Evolutionary conservation across 2,329 filamentous ascomycete species (phyloP), one percentile per base, ranked within the genome.

Genomic region (Sclerotinia minor): DNA sequence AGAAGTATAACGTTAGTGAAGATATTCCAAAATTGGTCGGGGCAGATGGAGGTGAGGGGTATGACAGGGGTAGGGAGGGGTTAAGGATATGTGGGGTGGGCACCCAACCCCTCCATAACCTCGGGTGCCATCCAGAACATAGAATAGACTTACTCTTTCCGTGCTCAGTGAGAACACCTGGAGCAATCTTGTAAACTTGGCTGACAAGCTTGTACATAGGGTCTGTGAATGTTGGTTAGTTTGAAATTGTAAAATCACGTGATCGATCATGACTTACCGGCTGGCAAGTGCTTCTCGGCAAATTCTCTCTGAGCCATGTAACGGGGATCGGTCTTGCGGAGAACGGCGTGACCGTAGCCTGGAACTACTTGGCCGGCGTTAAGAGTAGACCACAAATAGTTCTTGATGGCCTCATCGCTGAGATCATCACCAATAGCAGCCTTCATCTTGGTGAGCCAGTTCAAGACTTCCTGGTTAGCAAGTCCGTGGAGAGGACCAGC

Each of bases 161-260:
- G 86, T 99, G 95, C 89, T 99, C 93, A 74, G 95, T 99, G 80
- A 99, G 87, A 77, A 99, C 95, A 78, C 90, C 91, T 73, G 95
- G 95, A 73, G 95, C 95, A 77, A 99, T 98, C 92, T 99, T 99
- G 92, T 98, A 99, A 76, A 99, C 95, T 86, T 99, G 95, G 87
- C 92, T 96, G 84, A 99, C 95, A 76, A 99, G 92, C 89, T 99
- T 93, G 92, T 97, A 99, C 94, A 99, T 96, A 78, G 94, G 94
- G 87, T 98, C 95, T 78, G 92, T 80, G 97, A 89, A 81, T 97
- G 92, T 85, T 77, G 70, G 63, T 11, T 19, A 67, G 29, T 21
- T 67, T 7, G 68, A 50, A 2, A 11, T 32, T 13, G 5, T 5
- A 9, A 17, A 45, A n/a, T 17, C 55, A 64, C 24, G 53, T 58